Evolutionary conservation across 495 filamentous ascomycete species (phyloP), one percentile per base, ranked within the genome.

Genomic region (Paragyromitra xinjiangensis): DNA sequence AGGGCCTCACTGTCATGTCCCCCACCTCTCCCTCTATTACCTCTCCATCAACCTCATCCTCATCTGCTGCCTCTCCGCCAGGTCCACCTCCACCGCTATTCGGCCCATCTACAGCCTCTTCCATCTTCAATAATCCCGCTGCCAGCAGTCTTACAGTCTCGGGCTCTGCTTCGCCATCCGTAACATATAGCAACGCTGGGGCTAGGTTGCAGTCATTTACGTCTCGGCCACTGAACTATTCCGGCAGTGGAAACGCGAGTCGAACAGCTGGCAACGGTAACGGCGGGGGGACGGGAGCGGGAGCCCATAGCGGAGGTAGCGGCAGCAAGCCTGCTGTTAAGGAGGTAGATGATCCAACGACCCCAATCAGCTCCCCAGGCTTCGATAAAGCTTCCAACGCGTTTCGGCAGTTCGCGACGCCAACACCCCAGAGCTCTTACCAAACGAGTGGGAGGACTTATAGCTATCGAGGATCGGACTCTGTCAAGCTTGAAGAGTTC

Each of bases 401-500:
- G 1, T 78, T 85, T 34, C 75, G 82, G 22, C 80, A 84, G 0
- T 83, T 84, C 64, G 74, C 83, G 29, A 81, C 77, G 2, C 81
- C 82, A 5, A 81, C 83, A 37, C 65, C 82, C 16, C 73, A 82
- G 45, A 79, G 71, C 19, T 80, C 82, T 3, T 78, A 78, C 12
- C 61, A 77, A 9, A 83, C 81, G 3, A 81, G 84, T 26, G 80
- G 81, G 68, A 71, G 80, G 40, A 84, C 81, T 6, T 82, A 82
- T 51, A 83, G 70, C 78, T 84, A 78, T 77, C 83, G 55, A 71
- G 84, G 84, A 11, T 81, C 83, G 4, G 86, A 87, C 53, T 80
- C 83, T 24, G 83, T 86, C 12, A 85, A 86, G 44, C 83, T 90
- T 29, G 86, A 88, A 2, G 84, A 86, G 29, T 89, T 90, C 78